Conservation (phyloP, 345 rosid species). For the Populus nigra region DNA sequence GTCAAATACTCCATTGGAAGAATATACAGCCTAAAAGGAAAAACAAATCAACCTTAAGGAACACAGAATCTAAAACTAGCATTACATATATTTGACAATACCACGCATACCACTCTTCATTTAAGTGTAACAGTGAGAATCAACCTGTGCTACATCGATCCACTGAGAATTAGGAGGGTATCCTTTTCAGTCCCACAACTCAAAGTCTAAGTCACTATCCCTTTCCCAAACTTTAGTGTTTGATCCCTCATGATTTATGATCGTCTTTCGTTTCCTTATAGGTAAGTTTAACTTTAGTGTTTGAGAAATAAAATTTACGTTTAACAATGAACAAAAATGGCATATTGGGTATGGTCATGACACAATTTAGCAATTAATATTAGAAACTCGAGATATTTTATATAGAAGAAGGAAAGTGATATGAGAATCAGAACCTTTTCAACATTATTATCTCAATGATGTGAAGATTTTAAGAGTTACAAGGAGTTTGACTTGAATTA, state of each 20-base stretch:
- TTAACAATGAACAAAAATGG: not conserved
- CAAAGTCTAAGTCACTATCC: not conserved
- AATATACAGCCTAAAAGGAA: not conserved
- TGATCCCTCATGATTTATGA: no score
- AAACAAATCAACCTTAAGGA: not conserved
- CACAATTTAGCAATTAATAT: not conserved
- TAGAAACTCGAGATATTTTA: not conserved
- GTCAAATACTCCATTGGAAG: not conserved
- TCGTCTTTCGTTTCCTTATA: no score
- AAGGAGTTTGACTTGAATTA: not conserved
- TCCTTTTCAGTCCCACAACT: not conserved
- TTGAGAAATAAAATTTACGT: no score
- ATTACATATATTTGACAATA: not conserved
- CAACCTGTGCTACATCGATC: not conserved
- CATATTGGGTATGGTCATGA: not conserved
- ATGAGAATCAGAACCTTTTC: not conserved
- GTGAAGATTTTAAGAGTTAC: not conserved
- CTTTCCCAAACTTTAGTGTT: no score
- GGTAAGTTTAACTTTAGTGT: no score
- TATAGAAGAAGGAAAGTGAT: not conserved
- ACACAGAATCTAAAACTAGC: not conserved
- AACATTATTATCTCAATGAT: not conserved
- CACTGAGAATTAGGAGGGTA: no score
- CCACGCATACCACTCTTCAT: not conserved
- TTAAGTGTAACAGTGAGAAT: not conserved